Base-by-base conservation (phyloP, 495 filamentous ascomycete genomes). In the Aspergillus leporis region DNA sequence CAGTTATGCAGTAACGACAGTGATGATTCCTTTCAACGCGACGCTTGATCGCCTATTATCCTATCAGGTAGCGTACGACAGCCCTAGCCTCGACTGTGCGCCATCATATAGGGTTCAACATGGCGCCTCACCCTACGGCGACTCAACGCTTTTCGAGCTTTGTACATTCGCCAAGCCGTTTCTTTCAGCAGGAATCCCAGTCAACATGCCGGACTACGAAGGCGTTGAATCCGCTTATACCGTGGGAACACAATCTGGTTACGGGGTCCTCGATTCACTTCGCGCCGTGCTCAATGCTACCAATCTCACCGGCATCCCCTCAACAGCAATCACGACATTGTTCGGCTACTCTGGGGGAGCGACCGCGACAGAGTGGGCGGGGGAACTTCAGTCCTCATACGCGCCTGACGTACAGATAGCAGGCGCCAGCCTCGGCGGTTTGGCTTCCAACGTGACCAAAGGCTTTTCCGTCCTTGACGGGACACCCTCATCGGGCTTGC, bases 321-420 rank as follows among this genome's bases (percentile, higher is more conserved):
- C 54, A 16, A 34, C 51, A 34, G 62, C 69, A 16, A 53, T 55
- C 12, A 55, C 66, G 16, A 70, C 67, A 1, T 57, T 83, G 61
- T 81, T 72, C 67, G 81, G 81, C 32, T 83, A 82, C 61, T 79
- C 76, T 10, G 81, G 81, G 18, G 81, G 81, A 14, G 66, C 69
- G 0, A 56, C 81, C 10, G 79, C 80, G 0, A 76, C 63, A 18
- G 78, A 73, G 57, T 83, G 75, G 66, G 81, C 81, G 6, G 62
- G 68, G 3, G 81, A 83, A 61, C 53, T 82, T 12, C 74, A 78
- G 34, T 56, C 48, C 5, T 40, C 62, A 8, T 83, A 84, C 53
- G 79, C 80, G 4, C 71, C 79, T 1, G 78, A 81, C 21, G 62
- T 84, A 0, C 32, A 31, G 4, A 52, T 67, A 7, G 9, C 31